Percentiles rank a stretch among this genome's conserved stretches.
Conservation (phyloP, 371 early-diverging fungal species). For the Umbelopsis sp. region DNA sequence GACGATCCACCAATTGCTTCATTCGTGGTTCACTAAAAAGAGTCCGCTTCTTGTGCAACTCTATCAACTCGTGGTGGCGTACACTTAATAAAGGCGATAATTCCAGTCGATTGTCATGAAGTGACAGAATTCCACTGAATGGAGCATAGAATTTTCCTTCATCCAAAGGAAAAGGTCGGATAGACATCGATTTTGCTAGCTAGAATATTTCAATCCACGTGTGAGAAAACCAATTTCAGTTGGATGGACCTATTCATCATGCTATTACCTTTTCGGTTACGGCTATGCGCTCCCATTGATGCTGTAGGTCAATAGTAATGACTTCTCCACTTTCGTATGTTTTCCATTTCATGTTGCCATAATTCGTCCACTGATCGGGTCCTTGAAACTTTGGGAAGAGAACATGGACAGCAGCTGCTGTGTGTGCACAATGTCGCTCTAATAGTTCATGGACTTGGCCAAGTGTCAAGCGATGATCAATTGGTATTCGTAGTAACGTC, state of each 20-base stretch:
- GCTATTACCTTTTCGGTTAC: slow-evolving; percentile 40
- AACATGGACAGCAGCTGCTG: slow-evolving; percentile 20
- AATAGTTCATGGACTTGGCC: slow-evolving; percentile 28
- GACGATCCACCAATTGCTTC: slow-evolving; percentile 26
- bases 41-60: slow-evolving; percentile 23
- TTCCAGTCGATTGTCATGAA: slow-evolving; percentile 32
- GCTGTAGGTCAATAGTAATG: slow-evolving; percentile 30
- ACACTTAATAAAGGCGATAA: slow-evolving; percentile 22
- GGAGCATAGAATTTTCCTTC: slow-evolving; percentile 28
- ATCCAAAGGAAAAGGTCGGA: slow-evolving; percentile 22
- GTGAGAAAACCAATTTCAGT: background rate
- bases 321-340: slow-evolving; percentile 34
- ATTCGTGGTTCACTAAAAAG: slow-evolving; percentile 24
- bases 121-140: slow-evolving; percentile 27
- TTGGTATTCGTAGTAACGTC: slow-evolving; percentile 26
- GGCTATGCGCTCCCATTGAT: slow-evolving; percentile 38
- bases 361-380: slow-evolving; percentile 28
- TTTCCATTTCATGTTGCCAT: slow-evolving; percentile 19
- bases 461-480: slow-evolving; percentile 34
- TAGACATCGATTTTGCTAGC: slow-evolving; percentile 29
- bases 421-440: slow-evolving; percentile 23
- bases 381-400: slow-evolving; percentile 35
- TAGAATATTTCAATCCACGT: background rate
- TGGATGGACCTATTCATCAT: background rate
- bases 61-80: slow-evolving; percentile 23